These are phyloP conservation scores for Pisolithus tinctorius DNA, from an alignment of 768 basidiomycete genomes.

Conservation along the genomic window DNA sequence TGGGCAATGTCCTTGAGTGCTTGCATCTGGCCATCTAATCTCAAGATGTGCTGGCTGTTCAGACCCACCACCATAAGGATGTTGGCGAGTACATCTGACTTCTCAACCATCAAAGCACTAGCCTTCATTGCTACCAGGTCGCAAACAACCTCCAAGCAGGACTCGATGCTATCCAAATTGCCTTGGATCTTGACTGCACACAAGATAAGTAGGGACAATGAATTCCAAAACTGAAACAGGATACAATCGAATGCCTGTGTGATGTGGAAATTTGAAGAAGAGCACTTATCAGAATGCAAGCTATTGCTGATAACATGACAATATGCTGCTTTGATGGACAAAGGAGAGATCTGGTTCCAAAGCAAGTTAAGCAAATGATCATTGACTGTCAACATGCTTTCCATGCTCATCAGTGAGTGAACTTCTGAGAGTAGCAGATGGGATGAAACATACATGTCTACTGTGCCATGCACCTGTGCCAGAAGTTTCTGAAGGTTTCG, in stretches of 20 bases:
- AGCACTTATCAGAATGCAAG: not conserved
- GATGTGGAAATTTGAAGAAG: not conserved
- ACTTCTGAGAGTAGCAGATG: no score
- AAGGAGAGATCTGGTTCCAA: not conserved
- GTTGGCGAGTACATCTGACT: not conserved
- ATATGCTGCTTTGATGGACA: not conserved
- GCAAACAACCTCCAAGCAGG: not conserved
- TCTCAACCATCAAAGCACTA: not conserved
- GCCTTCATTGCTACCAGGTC: not conserved
- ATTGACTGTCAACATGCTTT: no score
- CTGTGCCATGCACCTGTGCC: no score
- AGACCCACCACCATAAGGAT: not conserved
- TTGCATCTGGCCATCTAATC: not conserved
- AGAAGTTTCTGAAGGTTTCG: no score
- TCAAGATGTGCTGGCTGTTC: not conserved
- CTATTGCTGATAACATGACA: not conserved
- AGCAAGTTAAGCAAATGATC: not conserved
- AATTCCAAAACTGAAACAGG: not conserved
- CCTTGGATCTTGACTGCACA: not conserved
- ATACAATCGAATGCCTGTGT: not conserved
- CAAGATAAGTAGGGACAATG: not conserved
- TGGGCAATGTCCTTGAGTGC: not conserved
- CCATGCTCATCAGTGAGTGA: no score
- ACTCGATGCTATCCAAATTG: not conserved
- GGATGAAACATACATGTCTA: no score